Base-by-base conservation (phyloP, 164 flowering plant genomes). In the Vitis amurensis region DNA sequence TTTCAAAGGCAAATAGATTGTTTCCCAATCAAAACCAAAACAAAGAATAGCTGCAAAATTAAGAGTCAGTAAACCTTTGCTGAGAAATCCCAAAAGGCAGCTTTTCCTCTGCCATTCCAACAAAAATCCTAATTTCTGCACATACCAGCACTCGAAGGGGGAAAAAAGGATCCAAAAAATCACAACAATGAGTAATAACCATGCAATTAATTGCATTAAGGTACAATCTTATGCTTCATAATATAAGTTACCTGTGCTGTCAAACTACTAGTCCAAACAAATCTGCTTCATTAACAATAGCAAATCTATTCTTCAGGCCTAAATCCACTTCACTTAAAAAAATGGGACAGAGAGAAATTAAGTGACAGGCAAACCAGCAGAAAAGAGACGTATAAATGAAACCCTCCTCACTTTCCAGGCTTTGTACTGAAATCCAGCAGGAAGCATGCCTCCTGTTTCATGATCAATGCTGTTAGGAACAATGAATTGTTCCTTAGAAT, bases 241-340 rank as follows among this genome's bases (percentile, higher is more conserved):
- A 62, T 59, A 12, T 11, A 67, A 55, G 50, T 57, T n/a, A 37
- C 31, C 15, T 17, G 44, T 55, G 61, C 64, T 29, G 50, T 52
- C 51, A 11, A 16, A 17, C 48, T n/a, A 69, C 16, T 63, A 48
- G 50, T 19, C 73, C 56, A 48, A 64, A 50, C 49, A 71, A 56
- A 48, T 63, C 50, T 48, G 49, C 73, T 70, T 61, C 60, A 53
- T 23, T 31, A 3, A 17, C 13, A 37, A 3, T 9, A 27, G 30
- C 52, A 63, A 10, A 8, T 11, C 63, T 61, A 50, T 50, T 19
- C 56, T 19, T n/a, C 63, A 19, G 1, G 47, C 55, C 11, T 44
- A 9, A 17, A 59, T 12, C 37, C 11, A 11, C 52, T 63, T 63
- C 51, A 9, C 17, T 63, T 15, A 6, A 16, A n/a, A 47, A 44